phyloP scores from a whole-genome alignment of 768 basidiomycete species.

The Cyathus striatus region DNA sequence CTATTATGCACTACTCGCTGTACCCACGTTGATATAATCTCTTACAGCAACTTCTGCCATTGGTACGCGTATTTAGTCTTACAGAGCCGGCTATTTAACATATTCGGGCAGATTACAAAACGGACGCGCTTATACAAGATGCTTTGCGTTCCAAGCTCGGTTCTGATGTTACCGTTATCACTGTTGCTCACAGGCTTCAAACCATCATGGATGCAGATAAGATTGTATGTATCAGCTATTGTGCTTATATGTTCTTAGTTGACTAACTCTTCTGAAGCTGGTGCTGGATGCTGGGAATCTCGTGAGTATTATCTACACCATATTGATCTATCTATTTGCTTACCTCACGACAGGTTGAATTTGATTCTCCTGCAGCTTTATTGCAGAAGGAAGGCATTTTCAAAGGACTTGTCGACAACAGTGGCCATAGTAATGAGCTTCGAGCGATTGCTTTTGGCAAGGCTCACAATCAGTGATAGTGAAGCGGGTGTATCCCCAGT shows the following conservation, averaged over 20 bases:
- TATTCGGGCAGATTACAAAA: slow-evolving; percentile 37
- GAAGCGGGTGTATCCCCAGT: too few species aligned
- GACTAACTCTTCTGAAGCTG: slow-evolving; percentile 21
- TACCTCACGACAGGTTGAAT: slow-evolving; percentile 36
- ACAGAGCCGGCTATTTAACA: slow-evolving; percentile 9
- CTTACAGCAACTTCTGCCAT: slow-evolving; percentile 33
- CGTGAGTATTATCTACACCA: slow-evolving; percentile 11
- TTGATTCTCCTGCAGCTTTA: slow-evolving; percentile 45
- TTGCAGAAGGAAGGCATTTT: slow-evolving; percentile 50
- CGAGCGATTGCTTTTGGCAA: slow-evolving; percentile 33
- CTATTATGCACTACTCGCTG: slow-evolving; percentile 37
- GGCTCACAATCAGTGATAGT: too few species aligned
- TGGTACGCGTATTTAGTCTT: slow-evolving; percentile 26
- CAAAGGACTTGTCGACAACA: slow-evolving; percentile 52
- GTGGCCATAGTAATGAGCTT: slow-evolving; percentile 44
- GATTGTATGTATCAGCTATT: slow-evolving; percentile 18
- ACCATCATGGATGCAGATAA: slow-evolving; percentile 59
- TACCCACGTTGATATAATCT: slow-evolving; percentile 29
- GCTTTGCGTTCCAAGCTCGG: slow-evolving; percentile 61
- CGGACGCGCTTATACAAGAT: slow-evolving; percentile 64
- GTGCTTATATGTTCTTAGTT: slow-evolving; percentile 4
- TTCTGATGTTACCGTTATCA: slow-evolving; percentile 49
- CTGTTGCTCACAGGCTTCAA: slow-evolving; percentile 58
- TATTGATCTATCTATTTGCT: background rate
- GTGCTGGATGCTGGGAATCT: slow-evolving; percentile 40